Percentiles rank a stretch among this genome's conserved stretches.
Evolutionary conservation across 1,139 yeast genomes (phyloP).

Genomic region (Candida gigantensis): DNA sequence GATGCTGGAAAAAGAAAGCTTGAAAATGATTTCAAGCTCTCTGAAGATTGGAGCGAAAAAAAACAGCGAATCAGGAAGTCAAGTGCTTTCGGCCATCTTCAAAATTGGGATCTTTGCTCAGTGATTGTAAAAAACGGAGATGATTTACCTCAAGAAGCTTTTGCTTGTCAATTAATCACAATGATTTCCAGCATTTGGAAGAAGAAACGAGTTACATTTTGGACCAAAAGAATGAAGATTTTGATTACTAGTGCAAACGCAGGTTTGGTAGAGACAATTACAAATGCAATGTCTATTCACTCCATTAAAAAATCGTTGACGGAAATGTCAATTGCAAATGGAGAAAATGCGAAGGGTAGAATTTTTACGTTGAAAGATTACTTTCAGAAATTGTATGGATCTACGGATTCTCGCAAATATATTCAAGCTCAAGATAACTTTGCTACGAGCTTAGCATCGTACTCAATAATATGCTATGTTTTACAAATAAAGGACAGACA

Average conservation of each 20-base stretch:
- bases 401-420: conserved; percentile 49
- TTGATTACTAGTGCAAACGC: conserved; percentile 86
- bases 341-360: conserved; percentile 66
- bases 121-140: conserved; percentile 96
- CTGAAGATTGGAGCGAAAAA: conserved; percentile 90
- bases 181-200: conserved; percentile 87
- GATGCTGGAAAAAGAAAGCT: conserved; percentile 87
- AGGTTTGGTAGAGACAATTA: conserved; percentile 93
- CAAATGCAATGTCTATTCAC: conserved; percentile 89
- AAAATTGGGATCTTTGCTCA: conserved; percentile 92
- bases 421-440: conserved; percentile 79
- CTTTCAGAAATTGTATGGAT: conserved; percentile 73
- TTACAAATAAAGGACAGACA: conserved; percentile 94
- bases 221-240: conserved; percentile 94
- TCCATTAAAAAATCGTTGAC: conserved; percentile 92
- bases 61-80: conserved; percentile 74
- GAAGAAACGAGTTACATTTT: conserved; percentile 60
- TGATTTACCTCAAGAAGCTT: conserved; percentile 94
- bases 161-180: conserved; percentile 90
- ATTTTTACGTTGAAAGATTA: conserved; percentile 77
- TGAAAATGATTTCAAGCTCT: conserved; percentile 88
- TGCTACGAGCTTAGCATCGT: conserved; percentile 82
- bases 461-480: conserved; percentile 83
- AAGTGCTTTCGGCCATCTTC: conserved; percentile 80
- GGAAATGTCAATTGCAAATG: conserved; percentile 63